Evolutionary conservation across 768 basidiomycete species (phyloP).

Genomic region (Tricholoma sp.): DNA sequence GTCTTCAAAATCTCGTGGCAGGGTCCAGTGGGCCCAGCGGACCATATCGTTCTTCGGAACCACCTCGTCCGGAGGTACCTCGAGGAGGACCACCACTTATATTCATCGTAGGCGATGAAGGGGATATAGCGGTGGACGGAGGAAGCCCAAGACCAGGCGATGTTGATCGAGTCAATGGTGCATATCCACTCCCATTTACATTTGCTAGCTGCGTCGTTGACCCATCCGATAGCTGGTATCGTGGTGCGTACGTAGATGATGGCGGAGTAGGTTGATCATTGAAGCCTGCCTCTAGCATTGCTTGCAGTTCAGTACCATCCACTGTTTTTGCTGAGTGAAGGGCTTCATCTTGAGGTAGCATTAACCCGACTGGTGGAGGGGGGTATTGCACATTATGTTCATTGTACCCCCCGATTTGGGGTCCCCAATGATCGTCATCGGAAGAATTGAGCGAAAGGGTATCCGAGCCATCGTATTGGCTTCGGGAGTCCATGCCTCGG

Average conservation of each 20-base stretch:
- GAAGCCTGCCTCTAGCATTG: conserved; percentile 90
- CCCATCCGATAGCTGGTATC: conserved; percentile 62
- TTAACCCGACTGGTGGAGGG: conserved; percentile 76
- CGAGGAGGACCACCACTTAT: conserved; percentile 17
- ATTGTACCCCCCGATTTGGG: conserved; percentile 94
- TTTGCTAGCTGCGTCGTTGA: conserved; percentile 39
- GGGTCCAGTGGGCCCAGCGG: conserved; percentile 61
- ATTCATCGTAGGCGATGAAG: conserved; percentile 33
- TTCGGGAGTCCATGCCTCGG: conserved; percentile 43
- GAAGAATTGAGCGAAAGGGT: conserved; percentile 76
- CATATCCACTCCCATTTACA: conserved; percentile 47
- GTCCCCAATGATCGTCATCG: conserved; percentile 94
- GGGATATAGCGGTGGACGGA: conserved; percentile 32
- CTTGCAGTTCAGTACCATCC: conserved; percentile 75
- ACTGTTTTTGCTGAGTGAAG: conserved; percentile 45
- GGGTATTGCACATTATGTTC: conserved; percentile 76
- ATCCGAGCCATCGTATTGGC: conserved; percentile 76
- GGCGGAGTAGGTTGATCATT: conserved; percentile 61
- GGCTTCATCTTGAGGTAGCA: conserved; percentile 31
- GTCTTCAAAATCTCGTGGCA: conserved; percentile 42
- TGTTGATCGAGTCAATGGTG: conserved; percentile 45
- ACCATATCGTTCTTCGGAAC: conserved; percentile 40
- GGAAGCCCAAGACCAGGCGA: conserved; percentile 34
- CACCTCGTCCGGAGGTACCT: conserved; percentile 15
- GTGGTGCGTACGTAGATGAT: conserved; percentile 38